phyloP scores from a whole-genome alignment of 2,329 filamentous ascomycete species.

The Emydomyces testavorans region DNA sequence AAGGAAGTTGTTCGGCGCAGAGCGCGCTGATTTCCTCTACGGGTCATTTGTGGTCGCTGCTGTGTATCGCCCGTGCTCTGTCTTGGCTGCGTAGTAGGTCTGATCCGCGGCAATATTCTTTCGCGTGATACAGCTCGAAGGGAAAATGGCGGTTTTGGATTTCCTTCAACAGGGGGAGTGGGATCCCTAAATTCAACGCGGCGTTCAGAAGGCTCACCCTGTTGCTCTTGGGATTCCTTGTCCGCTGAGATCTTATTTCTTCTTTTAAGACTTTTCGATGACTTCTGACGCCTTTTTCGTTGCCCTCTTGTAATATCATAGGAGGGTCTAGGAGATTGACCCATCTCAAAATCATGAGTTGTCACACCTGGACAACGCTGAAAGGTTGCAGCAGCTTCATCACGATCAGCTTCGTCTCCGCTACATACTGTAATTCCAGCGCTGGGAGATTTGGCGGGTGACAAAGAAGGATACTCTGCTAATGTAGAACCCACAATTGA shows the following conservation, averaged over 20 bases:
- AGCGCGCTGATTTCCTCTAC: constrained; percentile 41
- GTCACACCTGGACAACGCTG: constrained; percentile 21
- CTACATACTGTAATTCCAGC: constrained; percentile 25
- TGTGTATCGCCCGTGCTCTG: constrained; percentile 10
- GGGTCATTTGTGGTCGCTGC: constrained; percentile 18
- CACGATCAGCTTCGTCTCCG: constrained; percentile 45
- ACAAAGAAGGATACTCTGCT: constrained; percentile 31
- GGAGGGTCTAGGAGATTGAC: constrained; percentile 40
- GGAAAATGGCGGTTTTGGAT: neutral
- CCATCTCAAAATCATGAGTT: constrained; percentile 39
- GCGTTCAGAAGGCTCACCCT: neutral
- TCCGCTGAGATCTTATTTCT: neutral
- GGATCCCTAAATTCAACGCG: neutral
- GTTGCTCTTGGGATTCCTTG: neutral
- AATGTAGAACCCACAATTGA: constrained; percentile 33
- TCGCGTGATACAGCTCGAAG: constrained; percentile 1
- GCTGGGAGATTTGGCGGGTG: neutral
- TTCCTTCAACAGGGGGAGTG: neutral
- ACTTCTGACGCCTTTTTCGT: neutral
- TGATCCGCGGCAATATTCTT: neutral
- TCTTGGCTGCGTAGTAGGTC: constrained; percentile 28
- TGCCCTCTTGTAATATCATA: neutral
- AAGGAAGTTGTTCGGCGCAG: constrained; percentile 64
- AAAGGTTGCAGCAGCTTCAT: constrained; percentile 26
- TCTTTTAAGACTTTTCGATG: neutral